A percentile compares a stretch with the other conserved stretches of the same genome.
phyloP scores from a whole-genome alignment of 2,329 filamentous ascomycete genomes.

The Arthrobotrys entomopaga region DNA sequence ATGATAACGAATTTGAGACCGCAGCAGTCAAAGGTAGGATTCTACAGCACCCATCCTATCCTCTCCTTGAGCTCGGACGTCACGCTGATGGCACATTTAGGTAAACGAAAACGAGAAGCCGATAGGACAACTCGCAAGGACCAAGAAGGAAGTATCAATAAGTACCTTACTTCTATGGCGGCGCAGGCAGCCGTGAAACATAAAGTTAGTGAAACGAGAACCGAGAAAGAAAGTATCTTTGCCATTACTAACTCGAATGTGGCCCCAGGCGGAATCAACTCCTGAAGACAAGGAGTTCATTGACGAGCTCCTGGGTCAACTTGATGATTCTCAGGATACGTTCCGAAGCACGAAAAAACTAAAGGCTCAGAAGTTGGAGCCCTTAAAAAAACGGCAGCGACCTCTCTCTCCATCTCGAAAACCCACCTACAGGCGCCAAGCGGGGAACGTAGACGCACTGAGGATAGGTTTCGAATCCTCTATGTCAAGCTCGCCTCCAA shows the following conservation, averaged over 20 bases:
- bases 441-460: background rate
- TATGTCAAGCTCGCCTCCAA: conserved; percentile 57
- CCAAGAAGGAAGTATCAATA: conserved; percentile 89
- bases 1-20: conserved; percentile 64
- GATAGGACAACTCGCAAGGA: conserved; percentile 85
- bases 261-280: conserved; percentile 63
- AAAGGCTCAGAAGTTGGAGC: conserved; percentile 26
- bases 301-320: conserved; percentile 82
- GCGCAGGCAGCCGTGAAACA: conserved; percentile 72
- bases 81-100: conserved; percentile 60
- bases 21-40: conserved; percentile 55
- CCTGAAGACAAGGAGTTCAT: conserved; percentile 91
- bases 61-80: background rate
- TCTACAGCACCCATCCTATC: background rate
- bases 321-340: conserved; percentile 68
- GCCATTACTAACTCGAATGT: background rate
- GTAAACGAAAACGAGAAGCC: conserved; percentile 87
- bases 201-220: conserved; percentile 70
- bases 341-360: conserved; percentile 46
- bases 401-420: conserved; percentile 21
- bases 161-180: conserved; percentile 87
- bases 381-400: conserved; percentile 21
- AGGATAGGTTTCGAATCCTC: conserved; percentile 56
- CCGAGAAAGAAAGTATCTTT: background rate
- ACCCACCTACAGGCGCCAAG: background rate